These are phyloP conservation scores for Hymenoscyphus repandus DNA, from an alignment of 2,329 filamentous ascomycete species.

Conservation along the genomic window DNA sequence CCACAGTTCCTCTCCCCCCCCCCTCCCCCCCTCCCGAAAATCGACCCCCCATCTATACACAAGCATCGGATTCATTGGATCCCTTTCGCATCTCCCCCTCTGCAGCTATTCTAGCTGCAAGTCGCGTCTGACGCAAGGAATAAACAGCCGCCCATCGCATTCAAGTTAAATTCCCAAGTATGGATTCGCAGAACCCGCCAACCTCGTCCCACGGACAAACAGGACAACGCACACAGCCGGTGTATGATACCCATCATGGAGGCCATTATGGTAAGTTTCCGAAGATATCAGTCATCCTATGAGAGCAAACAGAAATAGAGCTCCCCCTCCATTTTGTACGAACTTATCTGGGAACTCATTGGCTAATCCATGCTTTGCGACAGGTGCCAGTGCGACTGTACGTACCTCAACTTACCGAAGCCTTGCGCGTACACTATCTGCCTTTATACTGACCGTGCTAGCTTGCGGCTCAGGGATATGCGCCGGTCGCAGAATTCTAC, in stretches of 20 bases:
- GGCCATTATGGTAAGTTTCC: constrained; percentile 67
- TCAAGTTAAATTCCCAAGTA: constrained; percentile 25
- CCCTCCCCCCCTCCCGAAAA: background rate
- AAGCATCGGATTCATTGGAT: background rate
- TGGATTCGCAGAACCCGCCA: constrained; percentile 51
- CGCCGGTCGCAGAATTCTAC: constrained; percentile 84
- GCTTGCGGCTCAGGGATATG: constrained; percentile 83
- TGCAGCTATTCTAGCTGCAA: background rate
- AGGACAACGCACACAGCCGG: constrained; percentile 48
- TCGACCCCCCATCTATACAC: background rate
- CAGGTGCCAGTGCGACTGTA: constrained; percentile 67
- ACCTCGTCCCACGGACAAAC: constrained; percentile 50
- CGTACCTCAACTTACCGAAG: constrained; percentile 30
- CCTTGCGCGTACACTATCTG: constrained; percentile 8
- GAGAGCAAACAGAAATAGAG: constrained; percentile 10
- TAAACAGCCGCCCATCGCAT: too few relatives aligned
- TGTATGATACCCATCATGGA: constrained; percentile 69
- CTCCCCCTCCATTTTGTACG: constrained; percentile 2
- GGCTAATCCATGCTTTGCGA: constrained; percentile 21
- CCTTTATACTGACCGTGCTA: constrained; percentile 34
- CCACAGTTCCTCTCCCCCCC: background rate
- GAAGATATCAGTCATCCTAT: constrained; percentile 5
- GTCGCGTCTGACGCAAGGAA: too few relatives aligned
- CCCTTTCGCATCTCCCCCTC: background rate
- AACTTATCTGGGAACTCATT: constrained; percentile 9